Evolutionary conservation across 768 basidiomycete genomes (phyloP).

Genomic region (Lyophyllum decastes): DNA sequence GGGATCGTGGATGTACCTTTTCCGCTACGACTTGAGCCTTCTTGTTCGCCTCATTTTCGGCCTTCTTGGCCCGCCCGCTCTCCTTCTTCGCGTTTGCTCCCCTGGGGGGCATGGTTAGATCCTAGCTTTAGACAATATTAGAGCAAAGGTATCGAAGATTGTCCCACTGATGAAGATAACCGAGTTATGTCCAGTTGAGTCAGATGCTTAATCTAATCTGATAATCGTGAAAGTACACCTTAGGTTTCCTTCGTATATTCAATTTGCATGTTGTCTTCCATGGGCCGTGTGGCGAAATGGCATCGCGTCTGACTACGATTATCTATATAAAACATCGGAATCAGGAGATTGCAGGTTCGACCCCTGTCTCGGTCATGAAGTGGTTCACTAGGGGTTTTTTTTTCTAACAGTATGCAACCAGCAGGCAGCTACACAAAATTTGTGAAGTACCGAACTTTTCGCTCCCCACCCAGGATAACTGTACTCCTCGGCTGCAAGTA

Average conservation of each 20-base stretch:
- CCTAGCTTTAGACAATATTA: background rate
- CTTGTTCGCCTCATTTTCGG: slow-evolving; percentile 87
- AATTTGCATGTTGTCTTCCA: too few species aligned
- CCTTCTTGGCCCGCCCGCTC: slow-evolving; percentile 85
- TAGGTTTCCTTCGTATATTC: too few species aligned
- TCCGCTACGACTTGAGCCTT: slow-evolving; percentile 59
- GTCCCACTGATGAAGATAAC: slow-evolving; percentile 7
- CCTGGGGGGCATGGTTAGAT: slow-evolving; percentile 75
- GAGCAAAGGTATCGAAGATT: background rate
- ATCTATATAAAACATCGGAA: too few species aligned
- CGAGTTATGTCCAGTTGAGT: background rate
- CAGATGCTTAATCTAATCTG: slow-evolving; percentile 17
- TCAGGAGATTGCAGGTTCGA: slow-evolving; percentile 68
- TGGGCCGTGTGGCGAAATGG: slow-evolving; percentile 72
- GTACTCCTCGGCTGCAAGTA: too few species aligned
- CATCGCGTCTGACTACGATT: slow-evolving; percentile 90
- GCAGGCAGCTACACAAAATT: too few species aligned
- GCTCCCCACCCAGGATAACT: too few species aligned
- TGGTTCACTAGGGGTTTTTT: too few species aligned
- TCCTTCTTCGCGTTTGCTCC: slow-evolving; percentile 93
- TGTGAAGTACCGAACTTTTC: too few species aligned
- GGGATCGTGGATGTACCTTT: slow-evolving; percentile 41
- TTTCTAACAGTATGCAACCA: too few species aligned
- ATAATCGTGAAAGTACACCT: background rate
- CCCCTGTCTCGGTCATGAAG: slow-evolving; percentile 44